A percentile compares a stretch with the other conserved stretches of the same genome.
These are phyloP conservation scores for Dipteronia dyeriana DNA, from an alignment of 345 rosid species.

Conservation along the genomic window DNA sequence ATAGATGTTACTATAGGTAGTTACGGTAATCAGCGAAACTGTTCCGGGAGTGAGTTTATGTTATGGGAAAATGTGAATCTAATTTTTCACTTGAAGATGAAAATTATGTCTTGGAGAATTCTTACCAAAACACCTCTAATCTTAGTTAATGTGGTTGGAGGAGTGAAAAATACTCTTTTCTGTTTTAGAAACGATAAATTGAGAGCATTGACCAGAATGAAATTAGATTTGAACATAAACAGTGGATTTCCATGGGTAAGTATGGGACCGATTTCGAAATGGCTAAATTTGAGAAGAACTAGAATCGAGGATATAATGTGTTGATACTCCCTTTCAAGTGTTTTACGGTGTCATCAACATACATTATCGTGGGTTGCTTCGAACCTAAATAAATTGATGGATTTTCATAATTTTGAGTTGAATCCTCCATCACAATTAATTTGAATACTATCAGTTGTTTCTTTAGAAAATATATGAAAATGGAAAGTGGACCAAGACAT, in stretches of 20 bases:
- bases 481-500: neutral
- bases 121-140: neutral
- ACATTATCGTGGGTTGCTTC: neutral
- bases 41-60: neutral
- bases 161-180: neutral
- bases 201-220: neutral
- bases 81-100: neutral
- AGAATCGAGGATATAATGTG: neutral
- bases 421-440: neutral
- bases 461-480: neutral
- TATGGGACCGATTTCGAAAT: neutral
- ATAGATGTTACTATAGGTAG: neutral
- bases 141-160: neutral
- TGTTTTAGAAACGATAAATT: conserved; percentile 5
- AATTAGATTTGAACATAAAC: neutral
- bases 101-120: neutral
- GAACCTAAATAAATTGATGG: neutral
- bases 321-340: neutral
- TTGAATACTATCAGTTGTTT: neutral
- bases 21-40: neutral
- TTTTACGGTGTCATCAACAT: neutral
- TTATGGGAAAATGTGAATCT: neutral
- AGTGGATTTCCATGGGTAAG: neutral
- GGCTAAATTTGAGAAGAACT: neutral
- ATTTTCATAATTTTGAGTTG: neutral